Percentiles rank a stretch among this genome's conserved stretches.
Conservation (phyloP, 1,284 basidiomycete species). For the Cryptococcus hybrid region DNA sequence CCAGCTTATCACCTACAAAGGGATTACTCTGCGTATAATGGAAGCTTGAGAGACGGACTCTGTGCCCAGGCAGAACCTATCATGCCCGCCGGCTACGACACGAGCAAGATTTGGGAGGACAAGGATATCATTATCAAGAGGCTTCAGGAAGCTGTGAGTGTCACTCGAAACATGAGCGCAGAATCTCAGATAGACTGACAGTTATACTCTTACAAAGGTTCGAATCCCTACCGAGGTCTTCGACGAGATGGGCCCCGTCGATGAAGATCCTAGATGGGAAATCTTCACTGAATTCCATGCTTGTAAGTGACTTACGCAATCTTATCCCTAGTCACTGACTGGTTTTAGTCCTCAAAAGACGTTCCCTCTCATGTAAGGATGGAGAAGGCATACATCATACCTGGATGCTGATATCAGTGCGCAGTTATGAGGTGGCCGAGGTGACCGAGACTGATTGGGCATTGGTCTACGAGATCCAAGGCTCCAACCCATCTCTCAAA, state of each 20-base stretch:
- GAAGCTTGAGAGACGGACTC: constrained; percentile 1
- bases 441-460: constrained; percentile 60
- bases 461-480: constrained; percentile 63
- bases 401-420: background rate
- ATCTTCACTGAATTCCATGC: constrained; percentile 43
- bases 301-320: constrained; percentile 19
- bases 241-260: constrained; percentile 46
- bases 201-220: constrained; percentile 4
- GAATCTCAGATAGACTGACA: background rate
- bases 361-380: constrained; percentile 43
- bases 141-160: constrained; percentile 23
- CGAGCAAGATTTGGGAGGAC: constrained; percentile 17
- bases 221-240: constrained; percentile 46
- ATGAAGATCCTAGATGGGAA: constrained; percentile 45
- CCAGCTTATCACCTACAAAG: background rate
- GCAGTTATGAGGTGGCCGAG: constrained; percentile 51
- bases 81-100: constrained; percentile 19
- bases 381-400: too few relatives aligned
- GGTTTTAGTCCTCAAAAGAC: constrained; percentile 28
- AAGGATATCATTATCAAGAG: constrained; percentile 36
- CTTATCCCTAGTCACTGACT: background rate
- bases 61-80: constrained; percentile 26
- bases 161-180: background rate
- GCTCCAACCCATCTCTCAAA: constrained; percentile 58
- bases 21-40: background rate